These are phyloP conservation scores for Aspergillus sp. DNA, from an alignment of 2,329 filamentous ascomycete genomes.

Conservation along the genomic window DNA sequence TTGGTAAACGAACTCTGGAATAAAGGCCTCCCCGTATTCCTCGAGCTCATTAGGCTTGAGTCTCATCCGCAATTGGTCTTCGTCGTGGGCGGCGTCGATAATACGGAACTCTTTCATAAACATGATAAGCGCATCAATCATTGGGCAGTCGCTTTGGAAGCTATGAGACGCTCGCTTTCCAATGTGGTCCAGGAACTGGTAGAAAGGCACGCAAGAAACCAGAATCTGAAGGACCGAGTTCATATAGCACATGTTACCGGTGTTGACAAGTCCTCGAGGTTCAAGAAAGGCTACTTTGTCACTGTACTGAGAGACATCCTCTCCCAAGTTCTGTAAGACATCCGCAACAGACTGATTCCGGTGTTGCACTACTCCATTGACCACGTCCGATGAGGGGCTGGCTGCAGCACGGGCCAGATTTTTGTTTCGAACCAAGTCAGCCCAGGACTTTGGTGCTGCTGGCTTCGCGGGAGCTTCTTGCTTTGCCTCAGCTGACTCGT, in stretches of 20 bases:
- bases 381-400: conserved; percentile 31
- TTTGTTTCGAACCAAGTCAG: conserved; percentile 66
- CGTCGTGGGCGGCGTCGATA: conserved; percentile 76
- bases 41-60: conserved; percentile 85
- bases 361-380: conserved; percentile 49
- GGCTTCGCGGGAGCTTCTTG: conserved; percentile 44
- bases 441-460: conserved; percentile 67
- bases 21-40: conserved; percentile 87
- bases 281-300: conserved; percentile 81
- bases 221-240: conserved; percentile 98
- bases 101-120: conserved; percentile 92
- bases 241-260: conserved; percentile 99
- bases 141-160: conserved; percentile 92
- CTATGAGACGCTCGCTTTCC: conserved; percentile 82
- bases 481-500: conserved; percentile 11
- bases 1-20: conserved; percentile 93
- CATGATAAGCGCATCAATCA: conserved; percentile 96
- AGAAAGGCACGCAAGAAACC: conserved; percentile 91
- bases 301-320: conserved; percentile 60
- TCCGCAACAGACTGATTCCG: conserved; percentile 72
- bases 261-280: conserved; percentile 91
- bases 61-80: conserved; percentile 72
- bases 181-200: conserved; percentile 87
- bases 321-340: conserved; percentile 73
- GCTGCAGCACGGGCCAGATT: conserved; percentile 39